phyloP scores from a whole-genome alignment of 352 stramenopile species.

The Phytophthora citricola region DNA sequence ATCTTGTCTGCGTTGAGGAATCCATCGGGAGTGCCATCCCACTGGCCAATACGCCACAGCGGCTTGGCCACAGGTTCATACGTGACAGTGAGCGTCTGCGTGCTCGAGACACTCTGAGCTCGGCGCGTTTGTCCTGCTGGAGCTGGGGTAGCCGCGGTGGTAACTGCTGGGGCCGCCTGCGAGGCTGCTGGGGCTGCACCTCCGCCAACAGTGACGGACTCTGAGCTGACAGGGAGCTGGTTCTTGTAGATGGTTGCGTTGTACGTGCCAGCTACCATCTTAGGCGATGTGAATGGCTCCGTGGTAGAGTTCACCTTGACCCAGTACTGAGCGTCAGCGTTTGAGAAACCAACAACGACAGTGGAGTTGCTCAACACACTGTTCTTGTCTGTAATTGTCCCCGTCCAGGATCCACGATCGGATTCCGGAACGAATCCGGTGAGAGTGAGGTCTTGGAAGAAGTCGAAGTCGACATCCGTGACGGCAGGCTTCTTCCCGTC shows the following conservation, averaged over 20 bases:
- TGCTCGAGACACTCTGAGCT: conserved; percentile 10
- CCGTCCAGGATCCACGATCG: conserved; percentile 41
- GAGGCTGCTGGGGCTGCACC: neutral
- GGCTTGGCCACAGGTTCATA: conserved; percentile 28
- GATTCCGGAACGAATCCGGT: conserved; percentile 47
- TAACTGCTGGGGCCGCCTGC: neutral
- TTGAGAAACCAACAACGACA: conserved; percentile 51
- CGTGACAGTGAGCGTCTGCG: conserved; percentile 34
- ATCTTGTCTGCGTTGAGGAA: conserved; percentile 68
- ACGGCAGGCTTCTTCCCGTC: conserved; percentile 33
- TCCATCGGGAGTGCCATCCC: conserved; percentile 56
- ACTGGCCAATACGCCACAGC: conserved; percentile 59
- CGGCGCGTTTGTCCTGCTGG: conserved; percentile 2
- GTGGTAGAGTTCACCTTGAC: conserved; percentile 23
- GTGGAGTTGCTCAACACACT: conserved; percentile 32
- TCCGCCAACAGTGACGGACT: conserved; percentile 31
- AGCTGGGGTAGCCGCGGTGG: neutral
- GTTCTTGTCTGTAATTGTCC: conserved; percentile 42
- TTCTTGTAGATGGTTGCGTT: conserved; percentile 66
- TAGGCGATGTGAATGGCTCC: conserved; percentile 44
- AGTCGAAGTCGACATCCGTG: conserved; percentile 46
- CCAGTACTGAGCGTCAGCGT: conserved; percentile 63
- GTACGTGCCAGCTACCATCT: conserved; percentile 58
- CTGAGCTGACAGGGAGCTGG: conserved; percentile 51
- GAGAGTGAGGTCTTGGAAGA: conserved; percentile 54